phyloP scores from a whole-genome alignment of 768 basidiomycete genomes.

The Suillus fuscotomentosus region DNA sequence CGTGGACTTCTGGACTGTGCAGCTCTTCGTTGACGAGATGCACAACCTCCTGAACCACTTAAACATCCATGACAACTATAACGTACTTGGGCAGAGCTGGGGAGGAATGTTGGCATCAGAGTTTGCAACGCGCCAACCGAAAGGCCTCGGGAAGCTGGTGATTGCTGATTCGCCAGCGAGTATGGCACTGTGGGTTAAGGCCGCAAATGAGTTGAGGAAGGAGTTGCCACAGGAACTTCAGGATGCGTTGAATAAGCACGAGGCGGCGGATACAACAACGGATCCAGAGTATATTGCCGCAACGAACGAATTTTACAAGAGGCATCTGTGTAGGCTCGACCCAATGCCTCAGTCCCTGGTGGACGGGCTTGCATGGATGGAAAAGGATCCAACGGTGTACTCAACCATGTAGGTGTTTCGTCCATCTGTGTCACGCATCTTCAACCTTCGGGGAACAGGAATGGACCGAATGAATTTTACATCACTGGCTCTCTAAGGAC shows the following conservation, averaged over 20 bases:
- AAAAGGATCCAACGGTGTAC: conserved; percentile 48
- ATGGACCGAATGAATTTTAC: conserved; percentile 39
- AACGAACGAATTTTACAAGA: conserved; percentile 39
- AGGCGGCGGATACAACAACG: conserved; percentile 43
- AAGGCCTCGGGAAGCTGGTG: conserved; percentile 45
- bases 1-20: conserved; percentile 43
- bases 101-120: conserved; percentile 45
- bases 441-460: conserved; percentile 24
- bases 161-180: conserved; percentile 44
- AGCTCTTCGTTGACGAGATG: conserved; percentile 54
- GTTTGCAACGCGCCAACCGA: conserved; percentile 36
- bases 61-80: conserved; percentile 42
- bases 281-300: conserved; percentile 45
- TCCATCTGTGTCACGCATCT: background rate
- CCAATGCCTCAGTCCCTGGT: conserved; percentile 43
- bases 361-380: conserved; percentile 31
- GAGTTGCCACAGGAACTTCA: conserved; percentile 41
- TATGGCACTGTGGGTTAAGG: conserved; percentile 40
- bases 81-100: conserved; percentile 42
- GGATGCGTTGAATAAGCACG: conserved; percentile 42
- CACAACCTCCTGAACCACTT: conserved; percentile 39
- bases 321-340: conserved; percentile 42
- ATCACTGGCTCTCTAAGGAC: conserved; percentile 32
- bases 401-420: conserved; percentile 40
- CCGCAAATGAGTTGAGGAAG: conserved; percentile 27